Conservation (phyloP, 805 yeast species). For the Osmozyma mogii region DNA sequence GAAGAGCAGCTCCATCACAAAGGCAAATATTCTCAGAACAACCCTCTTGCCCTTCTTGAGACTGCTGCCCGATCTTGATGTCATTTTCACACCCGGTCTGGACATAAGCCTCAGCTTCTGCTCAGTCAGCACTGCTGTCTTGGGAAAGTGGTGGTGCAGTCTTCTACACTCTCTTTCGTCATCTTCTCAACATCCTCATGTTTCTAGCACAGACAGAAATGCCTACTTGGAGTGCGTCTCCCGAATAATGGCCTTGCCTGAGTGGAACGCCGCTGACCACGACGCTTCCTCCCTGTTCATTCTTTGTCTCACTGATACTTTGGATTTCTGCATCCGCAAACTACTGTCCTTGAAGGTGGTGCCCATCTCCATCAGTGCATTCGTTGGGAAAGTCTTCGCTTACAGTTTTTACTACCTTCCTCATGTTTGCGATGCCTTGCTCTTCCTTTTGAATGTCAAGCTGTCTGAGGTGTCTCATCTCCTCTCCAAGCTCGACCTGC, state of each 20-base stretch:
- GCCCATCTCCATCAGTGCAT: constrained; percentile 53
- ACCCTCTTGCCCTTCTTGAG: constrained; percentile 40
- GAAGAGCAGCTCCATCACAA: constrained; percentile 25
- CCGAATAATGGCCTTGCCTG: constrained; percentile 38
- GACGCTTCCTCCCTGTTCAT: constrained; percentile 21
- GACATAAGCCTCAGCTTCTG: constrained; percentile 25
- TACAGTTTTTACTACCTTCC: constrained; percentile 50
- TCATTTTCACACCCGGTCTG: constrained; percentile 12
- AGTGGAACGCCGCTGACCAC: constrained; percentile 32
- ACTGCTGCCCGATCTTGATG: constrained; percentile 14
- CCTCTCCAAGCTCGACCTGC: constrained; percentile 1
- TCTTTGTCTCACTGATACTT: constrained; percentile 39
- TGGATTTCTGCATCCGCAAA: constrained; percentile 43
- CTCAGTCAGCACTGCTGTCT: constrained; percentile 23
- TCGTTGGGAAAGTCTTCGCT: constrained; percentile 65
- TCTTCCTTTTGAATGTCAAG: constrained; percentile 51
- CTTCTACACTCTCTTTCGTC: constrained; percentile 19
- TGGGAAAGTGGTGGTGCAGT: constrained; percentile 50
- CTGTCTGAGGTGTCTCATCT: constrained; percentile 28
- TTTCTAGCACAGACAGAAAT: constrained; percentile 40
- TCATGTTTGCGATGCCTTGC: constrained; percentile 46
- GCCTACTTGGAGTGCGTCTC: constrained; percentile 51
- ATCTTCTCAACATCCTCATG: constrained; percentile 15
- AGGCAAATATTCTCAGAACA: constrained; percentile 41
- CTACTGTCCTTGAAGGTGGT: constrained; percentile 40